Base-by-base conservation (phyloP, 2,329 filamentous ascomycete genomes). In the Cyphellophora europaea region DNA sequence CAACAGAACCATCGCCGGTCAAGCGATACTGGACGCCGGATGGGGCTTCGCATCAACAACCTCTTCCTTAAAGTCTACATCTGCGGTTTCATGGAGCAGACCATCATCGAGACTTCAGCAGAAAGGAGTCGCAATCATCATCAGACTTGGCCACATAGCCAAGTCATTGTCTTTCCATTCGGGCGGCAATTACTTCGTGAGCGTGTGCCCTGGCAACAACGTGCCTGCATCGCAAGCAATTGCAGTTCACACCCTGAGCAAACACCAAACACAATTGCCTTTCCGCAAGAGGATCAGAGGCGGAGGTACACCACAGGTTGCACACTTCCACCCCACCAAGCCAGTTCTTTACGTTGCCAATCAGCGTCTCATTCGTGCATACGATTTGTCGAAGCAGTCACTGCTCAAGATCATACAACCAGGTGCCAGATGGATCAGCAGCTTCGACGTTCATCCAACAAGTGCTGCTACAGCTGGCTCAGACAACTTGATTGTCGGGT, bases 261-360 rank as follows among this genome's bases (percentile, higher is more conserved):
- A 93, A 59, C 91, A 98, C 62, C 73, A 89, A 30, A 95, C 87
- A 3, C 91, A 98, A 59, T 79, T 91, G 45, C 93, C 91, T 16
- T 96, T 98, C 76, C 82, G 85, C 41, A 72, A 74, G 38, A 59
- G 65, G 48, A 60, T 80, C 44, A 77, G 77, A 52, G 77, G 77
- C 40, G 78, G 86, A 31, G 85, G 81, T 31, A 70, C 83, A 37
- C 72, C 88, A 2, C 89, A 96, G 61, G 82, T 82, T 1, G 88
- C 87, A 4, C 85, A 88, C 49, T 98, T 98, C 72, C 93, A 98
- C 59, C 91, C 91, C 2, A 84, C 80, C 27, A 81, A 87, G 48
- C 88, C 91, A 0, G 77, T 94, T 32, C 88, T 98, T 65, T 96
- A 96, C 55, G 85, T 98, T 36, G 91, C 91, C 3, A 96, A 93